These are phyloP conservation scores for Persicaria tinctoria DNA, from an alignment of 148 eudicot species.

Conservation along the genomic window DNA sequence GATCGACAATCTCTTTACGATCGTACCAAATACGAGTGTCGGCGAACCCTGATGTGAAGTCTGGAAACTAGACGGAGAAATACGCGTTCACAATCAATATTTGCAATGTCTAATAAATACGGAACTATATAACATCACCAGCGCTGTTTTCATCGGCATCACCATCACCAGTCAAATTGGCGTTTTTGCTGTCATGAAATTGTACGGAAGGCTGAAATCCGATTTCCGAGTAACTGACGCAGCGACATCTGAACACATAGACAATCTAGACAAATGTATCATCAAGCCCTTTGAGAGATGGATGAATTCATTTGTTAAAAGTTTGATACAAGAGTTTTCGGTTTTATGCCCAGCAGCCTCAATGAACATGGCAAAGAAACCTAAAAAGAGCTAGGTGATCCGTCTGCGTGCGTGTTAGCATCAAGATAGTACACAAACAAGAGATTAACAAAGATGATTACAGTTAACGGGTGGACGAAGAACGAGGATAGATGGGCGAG, in stretches of 20 bases:
- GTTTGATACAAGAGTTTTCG: not conserved
- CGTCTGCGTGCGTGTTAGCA: not conserved
- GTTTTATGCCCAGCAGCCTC: slow-evolving; percentile 5
- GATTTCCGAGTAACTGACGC: too few relatives aligned
- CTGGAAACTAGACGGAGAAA: too few relatives aligned
- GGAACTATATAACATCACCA: not conserved
- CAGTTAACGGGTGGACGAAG: slow-evolving; percentile 28
- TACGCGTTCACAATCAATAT: too few relatives aligned
- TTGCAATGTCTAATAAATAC: too few relatives aligned
- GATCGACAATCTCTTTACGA: too few relatives aligned
- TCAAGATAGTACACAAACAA: not conserved
- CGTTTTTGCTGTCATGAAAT: not conserved
- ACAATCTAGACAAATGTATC: too few relatives aligned
- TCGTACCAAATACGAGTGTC: too few relatives aligned
- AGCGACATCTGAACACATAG: too few relatives aligned
- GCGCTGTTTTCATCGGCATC: not conserved
- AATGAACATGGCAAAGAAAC: slow-evolving; percentile 1
- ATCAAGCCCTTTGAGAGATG: not conserved
- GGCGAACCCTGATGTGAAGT: too few relatives aligned
- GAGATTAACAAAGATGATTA: slow-evolving; percentile 15
- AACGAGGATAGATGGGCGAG: slow-evolving; percentile 33
- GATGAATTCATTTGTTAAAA: not conserved
- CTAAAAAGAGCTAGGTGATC: not conserved
- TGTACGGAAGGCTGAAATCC: too few relatives aligned
- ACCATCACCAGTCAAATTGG: not conserved